phyloP scores from a whole-genome alignment of 169 alveolate genomes.

The Plasmodium vivax region DNA sequence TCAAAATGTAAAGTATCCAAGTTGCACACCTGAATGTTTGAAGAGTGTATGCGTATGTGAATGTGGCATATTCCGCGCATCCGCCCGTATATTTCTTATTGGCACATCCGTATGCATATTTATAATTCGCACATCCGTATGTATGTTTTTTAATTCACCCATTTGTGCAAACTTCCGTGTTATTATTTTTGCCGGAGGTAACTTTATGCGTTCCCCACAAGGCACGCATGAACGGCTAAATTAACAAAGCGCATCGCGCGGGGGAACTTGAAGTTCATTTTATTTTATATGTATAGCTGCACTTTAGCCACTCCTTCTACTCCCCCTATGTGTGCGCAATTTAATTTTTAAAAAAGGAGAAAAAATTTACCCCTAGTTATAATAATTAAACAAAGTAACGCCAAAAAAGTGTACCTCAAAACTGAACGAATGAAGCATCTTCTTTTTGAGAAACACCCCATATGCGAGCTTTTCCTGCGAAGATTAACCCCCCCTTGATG shows the following conservation, averaged over 20 bases:
- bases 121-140: neutral
- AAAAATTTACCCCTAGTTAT: neutral
- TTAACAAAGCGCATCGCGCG: neutral
- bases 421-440: neutral
- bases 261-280: neutral
- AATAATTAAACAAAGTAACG: neutral
- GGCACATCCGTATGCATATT: neutral
- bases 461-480: neutral
- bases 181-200: neutral
- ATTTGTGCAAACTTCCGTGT: neutral
- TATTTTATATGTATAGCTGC: neutral
- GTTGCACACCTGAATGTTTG: slow-evolving; percentile 8
- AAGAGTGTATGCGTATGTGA: slow-evolving; percentile 8
- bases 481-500: slow-evolving; percentile 10
- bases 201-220: neutral
- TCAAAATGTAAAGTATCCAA: neutral
- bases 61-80: neutral
- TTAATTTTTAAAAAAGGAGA: neutral
- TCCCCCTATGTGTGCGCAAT: neutral
- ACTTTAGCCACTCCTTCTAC: neutral
- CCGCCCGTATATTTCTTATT: neutral
- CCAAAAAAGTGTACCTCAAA: neutral
- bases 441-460: neutral
- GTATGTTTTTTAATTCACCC: neutral
- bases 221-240: neutral